Evolutionary conservation across 2,329 filamentous ascomycete species (phyloP).

Genomic region (Penicillium verrucosum): DNA sequence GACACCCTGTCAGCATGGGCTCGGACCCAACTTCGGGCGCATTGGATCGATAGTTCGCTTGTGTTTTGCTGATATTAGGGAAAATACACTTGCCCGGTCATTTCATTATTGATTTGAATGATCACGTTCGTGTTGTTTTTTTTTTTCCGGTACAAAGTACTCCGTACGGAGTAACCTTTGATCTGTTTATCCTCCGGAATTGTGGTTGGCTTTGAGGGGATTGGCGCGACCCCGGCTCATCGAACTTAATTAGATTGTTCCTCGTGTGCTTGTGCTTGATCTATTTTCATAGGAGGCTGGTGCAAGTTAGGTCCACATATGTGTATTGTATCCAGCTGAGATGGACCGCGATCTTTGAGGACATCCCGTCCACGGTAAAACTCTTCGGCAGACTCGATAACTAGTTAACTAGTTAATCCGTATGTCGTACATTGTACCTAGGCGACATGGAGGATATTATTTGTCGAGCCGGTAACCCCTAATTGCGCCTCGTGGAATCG

Average conservation of each 20-base stretch:
- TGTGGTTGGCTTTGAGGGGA: not conserved
- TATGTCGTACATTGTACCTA: not conserved
- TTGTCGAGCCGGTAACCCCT: not conserved
- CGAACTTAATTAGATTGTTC: conserved; percentile 16
- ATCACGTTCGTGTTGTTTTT: not conserved
- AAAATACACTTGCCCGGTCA: not conserved
- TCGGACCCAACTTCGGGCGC: conserved; percentile 14
- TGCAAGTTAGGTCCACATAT: not conserved
- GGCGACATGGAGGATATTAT: not conserved
- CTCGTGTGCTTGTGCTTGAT: not conserved
- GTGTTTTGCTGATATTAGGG: not conserved
- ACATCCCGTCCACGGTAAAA: not conserved
- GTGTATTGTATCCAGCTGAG: conserved; percentile 2
- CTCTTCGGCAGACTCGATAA: not conserved
- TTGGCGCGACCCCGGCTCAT: not conserved
- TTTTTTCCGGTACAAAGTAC: not conserved
- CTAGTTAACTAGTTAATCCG: not conserved
- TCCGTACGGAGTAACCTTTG: not conserved
- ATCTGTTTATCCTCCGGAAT: not conserved
- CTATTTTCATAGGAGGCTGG: not conserved
- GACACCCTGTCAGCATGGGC: conserved; percentile 15
- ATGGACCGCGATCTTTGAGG: not conserved
- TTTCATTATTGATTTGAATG: not conserved
- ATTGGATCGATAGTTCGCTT: conserved; percentile 2
- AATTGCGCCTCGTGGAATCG: conserved; percentile 5